Conservation (phyloP, 2,329 filamentous ascomycete genomes). For the Colletotrichum endophyticum region DNA sequence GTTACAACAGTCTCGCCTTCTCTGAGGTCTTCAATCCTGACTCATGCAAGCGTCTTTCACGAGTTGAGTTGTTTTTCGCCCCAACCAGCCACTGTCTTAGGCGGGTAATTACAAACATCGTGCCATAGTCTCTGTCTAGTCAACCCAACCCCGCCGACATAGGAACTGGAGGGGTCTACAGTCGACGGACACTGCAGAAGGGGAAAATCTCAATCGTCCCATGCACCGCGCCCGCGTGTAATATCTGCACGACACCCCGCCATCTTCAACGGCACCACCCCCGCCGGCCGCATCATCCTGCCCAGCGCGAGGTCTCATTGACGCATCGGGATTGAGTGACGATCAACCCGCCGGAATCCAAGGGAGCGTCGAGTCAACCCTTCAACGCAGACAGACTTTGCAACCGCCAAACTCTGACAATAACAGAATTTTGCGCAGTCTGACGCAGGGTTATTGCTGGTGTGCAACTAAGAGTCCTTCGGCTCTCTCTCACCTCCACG, state of each 20-base stretch:
- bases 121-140: not conserved
- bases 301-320: not conserved
- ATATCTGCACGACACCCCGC: not conserved
- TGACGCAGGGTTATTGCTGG: not conserved
- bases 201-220: not conserved
- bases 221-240: not conserved
- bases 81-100: not conserved
- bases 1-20: not conserved
- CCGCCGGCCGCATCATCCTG: not conserved
- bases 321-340: not conserved
- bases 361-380: not conserved
- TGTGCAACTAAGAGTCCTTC: not conserved
- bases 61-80: not conserved
- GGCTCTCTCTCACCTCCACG: not conserved
- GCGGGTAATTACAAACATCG: not conserved
- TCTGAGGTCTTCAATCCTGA: not conserved
- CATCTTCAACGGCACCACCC: not conserved
- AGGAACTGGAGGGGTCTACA: not conserved
- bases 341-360: not conserved
- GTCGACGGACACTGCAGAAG: not conserved
- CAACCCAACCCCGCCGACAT: conserved; percentile 1
- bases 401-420: not conserved
- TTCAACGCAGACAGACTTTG: not conserved
- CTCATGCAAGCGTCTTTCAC: not conserved
- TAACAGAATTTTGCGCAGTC: not conserved